Evolutionary conservation across 176 grass and related monocot genomes (phyloP), one percentile per base, ranked within the genome.

Genomic region (Rhipidocladum racemiflorum): DNA sequence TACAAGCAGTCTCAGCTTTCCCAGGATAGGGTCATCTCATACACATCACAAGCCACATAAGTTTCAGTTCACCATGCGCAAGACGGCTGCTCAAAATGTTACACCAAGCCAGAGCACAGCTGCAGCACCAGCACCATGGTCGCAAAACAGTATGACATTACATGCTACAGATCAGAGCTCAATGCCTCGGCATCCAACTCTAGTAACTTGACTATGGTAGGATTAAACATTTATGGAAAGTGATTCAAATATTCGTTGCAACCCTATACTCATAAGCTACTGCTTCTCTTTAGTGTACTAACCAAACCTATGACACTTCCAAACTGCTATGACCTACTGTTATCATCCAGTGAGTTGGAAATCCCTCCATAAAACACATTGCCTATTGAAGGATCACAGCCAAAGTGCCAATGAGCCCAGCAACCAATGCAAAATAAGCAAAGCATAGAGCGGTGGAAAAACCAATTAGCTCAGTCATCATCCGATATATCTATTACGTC

Each of bases 401-500:
- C 30, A 30, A 6, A 38, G 36, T 36, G 9, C 20, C 29, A 34
- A 17, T 24, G 44, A 83, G 59, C n/a, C 9, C 77, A 46, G 36
- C 43, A 53, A 53, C 32, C 21, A 57, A 43, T 74, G 20, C 24
- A 64, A 65, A 57, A 57, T 27, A 40, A 69, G 39, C 11, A 29
- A 10, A 70, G 16, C 39, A 34, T 55, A 30, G n/a, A 30, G 12
- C 49, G 63, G 50, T 7, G 11, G 16, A 53, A 32, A 55, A 59
- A 28, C 6, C 7, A 50, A 27, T 27, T 43, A 15, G 56, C n/a
- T 81, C 71, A 89, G 14, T 89, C 87, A 59, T 91, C 89, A 49
- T 91, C 89, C 34, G 89, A 87, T 80, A 91, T 77, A 24, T 60
- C 16, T 72, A 91, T 76, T 17, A 91, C 21, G 61, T 36, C 51